A percentile compares a stretch with the other conserved stretches of the same genome.
Evolutionary conservation across 2,329 filamentous ascomycete species (phyloP).

Genomic region (Elsinoe necatrix): DNA sequence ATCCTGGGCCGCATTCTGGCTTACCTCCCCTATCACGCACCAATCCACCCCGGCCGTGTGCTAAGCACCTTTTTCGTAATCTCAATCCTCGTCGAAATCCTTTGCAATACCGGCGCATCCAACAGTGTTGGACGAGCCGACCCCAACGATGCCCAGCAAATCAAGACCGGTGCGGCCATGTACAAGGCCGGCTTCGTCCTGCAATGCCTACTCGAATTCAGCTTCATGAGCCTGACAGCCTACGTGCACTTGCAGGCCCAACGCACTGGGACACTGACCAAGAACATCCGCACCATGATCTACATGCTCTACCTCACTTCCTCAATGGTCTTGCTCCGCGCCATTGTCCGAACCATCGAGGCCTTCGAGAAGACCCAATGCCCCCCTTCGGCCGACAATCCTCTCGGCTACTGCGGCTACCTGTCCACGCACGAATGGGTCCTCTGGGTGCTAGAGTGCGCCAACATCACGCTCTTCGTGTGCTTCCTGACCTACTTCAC

Average conservation of each 20-base stretch:
- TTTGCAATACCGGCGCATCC: constrained; percentile 46
- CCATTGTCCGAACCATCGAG: constrained; percentile 47
- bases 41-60: constrained; percentile 49
- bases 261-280: constrained; percentile 33
- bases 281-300: constrained; percentile 37
- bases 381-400: constrained; percentile 15
- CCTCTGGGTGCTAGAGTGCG: constrained; percentile 48
- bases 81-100: constrained; percentile 43
- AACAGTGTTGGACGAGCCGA: constrained; percentile 33
- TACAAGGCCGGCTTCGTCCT: constrained; percentile 44
- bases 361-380: constrained; percentile 31
- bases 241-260: constrained; percentile 35
- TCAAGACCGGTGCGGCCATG: constrained; percentile 37
- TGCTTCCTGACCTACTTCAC: constrained; percentile 45
- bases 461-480: constrained; percentile 45
- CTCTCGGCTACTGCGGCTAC: constrained; percentile 28
- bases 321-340: constrained; percentile 40
- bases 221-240: constrained; percentile 41
- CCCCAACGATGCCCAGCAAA: constrained; percentile 26
- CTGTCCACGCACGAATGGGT: constrained; percentile 41
- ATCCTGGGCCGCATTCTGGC: constrained; percentile 52
- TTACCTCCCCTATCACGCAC: constrained; percentile 53
- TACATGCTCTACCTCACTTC: constrained; percentile 43
- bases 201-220: constrained; percentile 42
- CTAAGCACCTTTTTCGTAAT: constrained; percentile 51